Evolutionary conservation across 129 eudicot genomes (phyloP).

Genomic region (Flaveria sonorensis): DNA sequence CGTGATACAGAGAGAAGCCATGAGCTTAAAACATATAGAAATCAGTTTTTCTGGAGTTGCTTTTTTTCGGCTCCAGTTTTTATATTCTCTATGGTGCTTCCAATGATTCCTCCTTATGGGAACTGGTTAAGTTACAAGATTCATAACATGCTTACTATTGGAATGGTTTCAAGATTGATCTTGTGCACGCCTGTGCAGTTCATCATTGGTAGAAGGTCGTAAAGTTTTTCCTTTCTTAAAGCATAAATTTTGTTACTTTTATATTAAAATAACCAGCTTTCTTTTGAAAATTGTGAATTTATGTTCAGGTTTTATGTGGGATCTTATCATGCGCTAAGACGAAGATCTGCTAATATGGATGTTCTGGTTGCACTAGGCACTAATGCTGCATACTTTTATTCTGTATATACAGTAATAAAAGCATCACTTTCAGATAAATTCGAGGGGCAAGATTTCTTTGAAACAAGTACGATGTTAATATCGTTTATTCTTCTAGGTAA

Average conservation of each 20-base stretch:
- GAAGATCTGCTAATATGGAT: constrained; percentile 95
- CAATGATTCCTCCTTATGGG: constrained; percentile 85
- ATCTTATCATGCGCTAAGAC: constrained; percentile 84
- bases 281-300: constrained; percentile 2
- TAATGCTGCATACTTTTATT: constrained; percentile 95
- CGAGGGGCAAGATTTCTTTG: constrained; percentile 90
- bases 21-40: constrained; percentile 60
- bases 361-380: constrained; percentile 97
- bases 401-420: constrained; percentile 76
- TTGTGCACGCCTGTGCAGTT: constrained; percentile 95
- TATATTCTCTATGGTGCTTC: constrained; percentile 81
- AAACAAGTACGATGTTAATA: constrained; percentile 97
- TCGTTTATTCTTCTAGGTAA: constrained; percentile 94
- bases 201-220: constrained; percentile 82
- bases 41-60: constrained; percentile 84
- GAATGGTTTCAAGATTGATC: constrained; percentile 75
- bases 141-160: constrained; percentile 78
- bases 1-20: constrained; percentile 64
- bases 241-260: neutral
- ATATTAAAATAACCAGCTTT: neutral
- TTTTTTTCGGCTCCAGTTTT: constrained; percentile 80
- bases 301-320: constrained; percentile 86
- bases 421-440: constrained; percentile 66
- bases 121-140: constrained; percentile 87
- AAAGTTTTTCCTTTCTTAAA: constrained; percentile 10